These are phyloP conservation scores for Neurospora intermedia DNA, from an alignment of 495 filamentous ascomycete species.

Conservation along the genomic window DNA sequence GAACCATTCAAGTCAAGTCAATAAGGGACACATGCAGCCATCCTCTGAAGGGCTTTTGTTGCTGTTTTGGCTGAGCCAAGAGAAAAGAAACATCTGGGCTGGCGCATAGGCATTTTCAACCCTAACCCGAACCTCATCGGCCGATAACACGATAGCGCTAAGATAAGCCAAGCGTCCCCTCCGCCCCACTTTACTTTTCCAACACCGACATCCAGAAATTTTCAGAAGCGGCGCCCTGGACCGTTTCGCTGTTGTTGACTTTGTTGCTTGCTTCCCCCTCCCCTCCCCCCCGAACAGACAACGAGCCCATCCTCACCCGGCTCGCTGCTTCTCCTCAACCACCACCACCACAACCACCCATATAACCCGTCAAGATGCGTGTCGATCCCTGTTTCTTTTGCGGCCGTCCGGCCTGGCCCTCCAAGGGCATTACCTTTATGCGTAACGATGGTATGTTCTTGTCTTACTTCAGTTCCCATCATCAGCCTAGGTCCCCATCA, in stretches of 20 bases:
- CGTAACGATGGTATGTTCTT: conserved; percentile 56
- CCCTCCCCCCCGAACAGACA: neutral
- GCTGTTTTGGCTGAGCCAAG: too few relatives aligned
- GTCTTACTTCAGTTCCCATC: too few relatives aligned
- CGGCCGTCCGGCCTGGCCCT: conserved; percentile 70
- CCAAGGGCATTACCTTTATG: conserved; percentile 69
- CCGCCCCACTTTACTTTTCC: conserved; percentile 9
- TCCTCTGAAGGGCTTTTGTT: too few relatives aligned
- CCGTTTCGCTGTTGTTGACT: neutral
- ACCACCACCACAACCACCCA: conserved; percentile 6
- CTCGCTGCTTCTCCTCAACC: neutral
- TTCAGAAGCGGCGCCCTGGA: conserved; percentile 1
- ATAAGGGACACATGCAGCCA: too few relatives aligned
- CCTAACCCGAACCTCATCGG: neutral
- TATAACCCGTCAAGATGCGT: conserved; percentile 24
- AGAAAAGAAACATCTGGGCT: too few relatives aligned
- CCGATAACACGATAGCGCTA: neutral
- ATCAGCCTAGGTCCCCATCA: too few relatives aligned
- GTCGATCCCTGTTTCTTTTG: conserved; percentile 90
- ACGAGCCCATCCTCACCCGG: neutral
- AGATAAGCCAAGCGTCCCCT: conserved; percentile 4
- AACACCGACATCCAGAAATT: conserved; percentile 10
- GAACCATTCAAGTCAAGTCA: neutral
- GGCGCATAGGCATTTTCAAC: neutral
- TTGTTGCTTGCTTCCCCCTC: neutral